Evolutionary conservation across 768 basidiomycete species (phyloP).

Genomic region (Antrodiella citrinella): DNA sequence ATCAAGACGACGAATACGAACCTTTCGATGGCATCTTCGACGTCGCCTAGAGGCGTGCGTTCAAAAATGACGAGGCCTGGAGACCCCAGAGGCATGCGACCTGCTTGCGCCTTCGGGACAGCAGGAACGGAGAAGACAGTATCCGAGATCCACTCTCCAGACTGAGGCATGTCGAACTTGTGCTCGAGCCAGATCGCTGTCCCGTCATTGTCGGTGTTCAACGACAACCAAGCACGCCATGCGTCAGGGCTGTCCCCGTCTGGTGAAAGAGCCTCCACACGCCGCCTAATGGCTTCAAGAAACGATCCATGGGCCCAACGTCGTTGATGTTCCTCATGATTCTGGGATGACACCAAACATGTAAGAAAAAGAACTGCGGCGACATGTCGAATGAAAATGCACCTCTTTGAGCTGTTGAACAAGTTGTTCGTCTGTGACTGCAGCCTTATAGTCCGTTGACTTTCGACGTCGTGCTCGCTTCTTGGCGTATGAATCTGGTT

Average conservation of each 20-base stretch:
- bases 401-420: conserved; percentile 65
- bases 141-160: conserved; percentile 56
- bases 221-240: conserved; percentile 70
- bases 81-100: conserved; percentile 15
- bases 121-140: conserved; percentile 55
- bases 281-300: conserved; percentile 36
- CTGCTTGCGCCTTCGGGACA: conserved; percentile 9
- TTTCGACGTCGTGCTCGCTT: conserved; percentile 25
- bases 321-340: conserved; percentile 59
- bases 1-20: conserved; percentile 21
- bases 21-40: conserved; percentile 62
- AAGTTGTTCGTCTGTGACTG: conserved; percentile 57
- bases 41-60: conserved; percentile 55
- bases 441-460: conserved; percentile 39
- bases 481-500: conserved; percentile 17
- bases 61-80: conserved; percentile 75
- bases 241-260: conserved; percentile 22
- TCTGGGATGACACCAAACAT: too few relatives aligned
- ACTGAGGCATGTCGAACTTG: conserved; percentile 64
- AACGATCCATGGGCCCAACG: conserved; percentile 76
- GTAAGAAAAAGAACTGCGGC: too few relatives aligned
- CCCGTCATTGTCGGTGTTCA: conserved; percentile 62
- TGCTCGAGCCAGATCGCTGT: conserved; percentile 76
- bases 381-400: too few relatives aligned
- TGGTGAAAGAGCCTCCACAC: conserved; percentile 25